These are phyloP conservation scores for Rhodotorula sp. DNA, from an alignment of 1,284 basidiomycete species.

Conservation along the genomic window DNA sequence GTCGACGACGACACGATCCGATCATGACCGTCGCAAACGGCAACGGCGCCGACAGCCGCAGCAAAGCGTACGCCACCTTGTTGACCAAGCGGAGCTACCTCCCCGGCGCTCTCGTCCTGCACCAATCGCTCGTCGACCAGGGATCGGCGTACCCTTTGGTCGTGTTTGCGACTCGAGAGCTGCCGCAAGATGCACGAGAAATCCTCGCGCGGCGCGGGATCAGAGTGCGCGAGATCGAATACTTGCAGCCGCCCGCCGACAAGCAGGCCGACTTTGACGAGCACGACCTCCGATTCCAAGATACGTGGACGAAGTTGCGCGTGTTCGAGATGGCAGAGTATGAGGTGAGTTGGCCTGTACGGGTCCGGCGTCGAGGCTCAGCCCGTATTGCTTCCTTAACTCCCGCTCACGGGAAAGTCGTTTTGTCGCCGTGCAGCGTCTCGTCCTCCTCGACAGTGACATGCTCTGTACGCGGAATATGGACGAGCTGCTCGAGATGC, in stretches of 20 bases:
- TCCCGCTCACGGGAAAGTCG: not conserved
- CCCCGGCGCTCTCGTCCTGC: slow-evolving; percentile 61
- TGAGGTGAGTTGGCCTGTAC: slow-evolving; percentile 57
- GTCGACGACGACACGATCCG: not conserved
- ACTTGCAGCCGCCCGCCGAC: slow-evolving; percentile 60
- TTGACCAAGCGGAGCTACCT: slow-evolving; percentile 68
- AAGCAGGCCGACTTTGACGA: slow-evolving; percentile 54
- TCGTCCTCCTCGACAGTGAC: slow-evolving; percentile 84
- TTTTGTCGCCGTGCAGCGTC: slow-evolving; percentile 55
- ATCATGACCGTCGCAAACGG: not conserved
- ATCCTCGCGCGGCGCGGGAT: slow-evolving; percentile 62
- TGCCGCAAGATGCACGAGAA: slow-evolving; percentile 59
- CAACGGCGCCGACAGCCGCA: not conserved
- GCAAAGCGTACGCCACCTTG: slow-evolving; percentile 56
- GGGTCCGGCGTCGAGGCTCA: not conserved
- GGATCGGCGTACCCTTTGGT: slow-evolving; percentile 73
- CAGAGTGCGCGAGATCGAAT: slow-evolving; percentile 60
- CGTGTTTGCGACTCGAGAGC: slow-evolving; percentile 68
- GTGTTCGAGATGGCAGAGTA: slow-evolving; percentile 73
- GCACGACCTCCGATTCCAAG: slow-evolving; percentile 61
- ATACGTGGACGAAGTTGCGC: slow-evolving; percentile 87
- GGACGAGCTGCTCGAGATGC: slow-evolving; percentile 77
- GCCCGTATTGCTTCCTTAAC: not conserved
- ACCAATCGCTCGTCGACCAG: slow-evolving; percentile 63
- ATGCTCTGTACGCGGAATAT: slow-evolving; percentile 85